These are phyloP conservation scores for Protomyces pachydermus DNA, from an alignment of 1,139 yeast species.

Conservation along the genomic window DNA sequence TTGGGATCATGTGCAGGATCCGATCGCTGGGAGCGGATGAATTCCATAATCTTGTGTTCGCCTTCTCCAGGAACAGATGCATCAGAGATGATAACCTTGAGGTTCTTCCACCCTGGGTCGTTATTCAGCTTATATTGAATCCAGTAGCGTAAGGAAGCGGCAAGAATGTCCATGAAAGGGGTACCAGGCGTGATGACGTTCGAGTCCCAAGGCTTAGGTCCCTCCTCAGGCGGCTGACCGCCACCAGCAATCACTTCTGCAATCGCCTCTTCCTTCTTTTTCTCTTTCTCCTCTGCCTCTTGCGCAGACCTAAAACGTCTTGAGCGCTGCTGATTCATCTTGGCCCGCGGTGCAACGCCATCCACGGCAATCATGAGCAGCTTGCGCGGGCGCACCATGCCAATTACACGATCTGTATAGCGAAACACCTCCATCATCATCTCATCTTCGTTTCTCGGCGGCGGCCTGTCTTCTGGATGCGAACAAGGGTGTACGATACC, in stretches of 20 bases:
- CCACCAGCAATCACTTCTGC: constrained; percentile 48
- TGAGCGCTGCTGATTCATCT: constrained; percentile 98
- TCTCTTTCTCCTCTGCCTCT: constrained; percentile 63
- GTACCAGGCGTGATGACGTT: constrained; percentile 98
- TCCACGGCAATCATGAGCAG: constrained; percentile 89
- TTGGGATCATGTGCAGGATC: constrained; percentile 74
- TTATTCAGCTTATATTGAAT: constrained; percentile 83
- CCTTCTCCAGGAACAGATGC: constrained; percentile 99
- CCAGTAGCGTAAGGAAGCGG: constrained; percentile 79
- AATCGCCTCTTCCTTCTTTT: constrained; percentile 43
- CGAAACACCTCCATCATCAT: constrained; percentile 87
- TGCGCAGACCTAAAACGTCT: constrained; percentile 93
- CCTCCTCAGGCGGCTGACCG: constrained; percentile 43
- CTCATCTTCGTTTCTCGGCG: constrained; percentile 91
- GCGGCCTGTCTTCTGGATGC: constrained; percentile 89
- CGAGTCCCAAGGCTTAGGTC: constrained; percentile 66
- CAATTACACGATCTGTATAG: constrained; percentile 80
- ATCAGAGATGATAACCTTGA: constrained; percentile 77
- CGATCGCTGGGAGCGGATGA: constrained; percentile 73
- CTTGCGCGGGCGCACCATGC: constrained; percentile 93
- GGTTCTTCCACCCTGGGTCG: constrained; percentile 84
- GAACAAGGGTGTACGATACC: constrained; percentile 98
- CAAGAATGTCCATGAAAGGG: constrained; percentile 90
- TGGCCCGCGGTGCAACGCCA: constrained; percentile 99
- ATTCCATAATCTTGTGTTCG: constrained; percentile 96